Conservation (phyloP, 495 filamentous ascomycete species). For the Penicillium cinerascens region DNA sequence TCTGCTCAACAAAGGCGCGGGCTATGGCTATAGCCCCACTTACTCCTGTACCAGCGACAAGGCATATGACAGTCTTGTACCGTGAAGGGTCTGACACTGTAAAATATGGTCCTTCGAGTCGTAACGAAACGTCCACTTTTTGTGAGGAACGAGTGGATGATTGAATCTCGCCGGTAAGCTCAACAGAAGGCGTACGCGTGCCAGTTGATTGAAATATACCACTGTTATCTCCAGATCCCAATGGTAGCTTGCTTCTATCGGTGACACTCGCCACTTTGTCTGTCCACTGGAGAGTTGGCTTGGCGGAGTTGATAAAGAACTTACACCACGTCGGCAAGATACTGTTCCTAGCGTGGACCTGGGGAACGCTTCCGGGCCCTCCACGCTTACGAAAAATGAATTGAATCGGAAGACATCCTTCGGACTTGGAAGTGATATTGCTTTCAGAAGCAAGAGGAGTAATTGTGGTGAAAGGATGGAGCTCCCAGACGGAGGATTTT, state of each 20-base stretch:
- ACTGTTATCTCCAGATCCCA: conserved; percentile 1
- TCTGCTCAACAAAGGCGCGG: conserved; percentile 4
- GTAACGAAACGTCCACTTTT: neutral
- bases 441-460: conserved; percentile 6
- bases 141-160: neutral
- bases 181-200: neutral
- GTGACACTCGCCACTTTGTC: conserved; percentile 3
- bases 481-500: conserved; percentile 4
- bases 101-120: conserved; percentile 8
- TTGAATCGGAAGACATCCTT: conserved; percentile 5
- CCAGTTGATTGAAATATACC: neutral
- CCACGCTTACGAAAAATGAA: conserved; percentile 8
- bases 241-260: conserved; percentile 2
- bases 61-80: conserved; percentile 7
- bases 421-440: neutral
- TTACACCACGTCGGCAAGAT: neutral
- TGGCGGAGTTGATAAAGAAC: neutral
- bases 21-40: conserved; percentile 10
- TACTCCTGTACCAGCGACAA: conserved; percentile 8
- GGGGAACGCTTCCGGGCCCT: neutral
- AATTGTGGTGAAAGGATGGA: conserved; percentile 10
- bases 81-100: conserved; percentile 3
- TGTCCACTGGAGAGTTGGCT: conserved; percentile 5
- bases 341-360: neutral
- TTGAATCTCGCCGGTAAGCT: neutral